Evolutionary conservation across 2,329 filamentous ascomycete genomes (phyloP).

Genomic region (Fusarium avenaceum): DNA sequence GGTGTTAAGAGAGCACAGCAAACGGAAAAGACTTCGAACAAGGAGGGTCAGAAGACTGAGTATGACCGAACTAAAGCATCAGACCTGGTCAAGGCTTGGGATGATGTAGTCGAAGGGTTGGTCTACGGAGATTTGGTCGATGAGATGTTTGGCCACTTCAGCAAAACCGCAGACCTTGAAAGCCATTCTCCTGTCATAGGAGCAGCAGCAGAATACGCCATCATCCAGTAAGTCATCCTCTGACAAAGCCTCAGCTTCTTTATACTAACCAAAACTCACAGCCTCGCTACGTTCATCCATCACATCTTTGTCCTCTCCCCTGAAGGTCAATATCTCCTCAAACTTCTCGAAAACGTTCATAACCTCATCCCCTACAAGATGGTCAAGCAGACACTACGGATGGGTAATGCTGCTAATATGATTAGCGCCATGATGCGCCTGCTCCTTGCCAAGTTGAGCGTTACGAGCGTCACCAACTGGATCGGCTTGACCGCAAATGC

Average conservation of each 20-base stretch:
- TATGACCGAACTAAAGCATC: slow-evolving; percentile 72
- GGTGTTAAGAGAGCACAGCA: slow-evolving; percentile 56
- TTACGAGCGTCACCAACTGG: slow-evolving; percentile 83
- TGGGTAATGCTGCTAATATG: slow-evolving; percentile 87
- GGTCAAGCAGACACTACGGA: slow-evolving; percentile 78
- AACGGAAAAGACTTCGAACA: slow-evolving; percentile 11
- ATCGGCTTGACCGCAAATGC: slow-evolving; percentile 78
- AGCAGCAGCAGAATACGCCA: slow-evolving; percentile 74
- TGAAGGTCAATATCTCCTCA: slow-evolving; percentile 80
- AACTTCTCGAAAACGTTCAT: slow-evolving; percentile 78
- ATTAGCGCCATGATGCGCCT: slow-evolving; percentile 80
- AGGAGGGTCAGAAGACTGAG: slow-evolving; percentile 35
- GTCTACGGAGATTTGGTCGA: slow-evolving; percentile 78
- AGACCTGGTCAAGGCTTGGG: slow-evolving; percentile 74
- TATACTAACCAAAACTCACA: slow-evolving; percentile 51
- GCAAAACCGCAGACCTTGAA: slow-evolving; percentile 72
- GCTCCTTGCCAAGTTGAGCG: slow-evolving; percentile 81
- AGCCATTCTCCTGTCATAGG: slow-evolving; percentile 72
- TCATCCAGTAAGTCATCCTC: slow-evolving; percentile 73
- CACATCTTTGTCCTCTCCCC: slow-evolving; percentile 79
- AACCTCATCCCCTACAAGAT: slow-evolving; percentile 78
- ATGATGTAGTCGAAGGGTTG: slow-evolving; percentile 73
- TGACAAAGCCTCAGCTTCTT: slow-evolving; percentile 7
- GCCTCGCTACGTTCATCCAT: slow-evolving; percentile 80
- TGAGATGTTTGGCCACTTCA: slow-evolving; percentile 72